A percentile compares a stretch with the other conserved stretches of the same genome.
These are phyloP conservation scores for Phytopythium helicoides DNA, from an alignment of 352 stramenopile species.

Conservation along the genomic window DNA sequence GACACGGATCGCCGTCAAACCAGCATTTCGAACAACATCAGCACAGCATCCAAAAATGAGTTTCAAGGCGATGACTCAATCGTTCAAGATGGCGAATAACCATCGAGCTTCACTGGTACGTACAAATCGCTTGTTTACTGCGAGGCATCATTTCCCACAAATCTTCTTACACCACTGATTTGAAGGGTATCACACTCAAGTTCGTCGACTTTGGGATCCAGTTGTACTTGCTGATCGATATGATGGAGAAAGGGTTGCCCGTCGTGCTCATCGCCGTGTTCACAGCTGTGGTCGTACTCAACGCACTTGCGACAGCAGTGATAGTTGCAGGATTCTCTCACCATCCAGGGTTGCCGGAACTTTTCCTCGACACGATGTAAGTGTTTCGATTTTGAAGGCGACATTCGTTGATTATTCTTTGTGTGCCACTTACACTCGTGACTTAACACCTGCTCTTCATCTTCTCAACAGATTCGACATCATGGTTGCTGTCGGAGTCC, in stretches of 20 bases:
- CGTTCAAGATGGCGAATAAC: too few species aligned
- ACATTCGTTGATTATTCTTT: too few species aligned
- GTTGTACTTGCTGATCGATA: conserved; percentile 6
- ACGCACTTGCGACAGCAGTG: neutral
- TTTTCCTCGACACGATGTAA: conserved; percentile 18
- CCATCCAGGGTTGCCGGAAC: conserved; percentile 8
- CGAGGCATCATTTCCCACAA: too few species aligned
- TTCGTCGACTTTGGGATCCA: conserved; percentile 5
- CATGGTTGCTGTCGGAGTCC: conserved; percentile 29
- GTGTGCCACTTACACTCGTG: neutral
- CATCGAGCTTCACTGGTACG: too few species aligned
- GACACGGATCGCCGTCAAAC: too few species aligned
- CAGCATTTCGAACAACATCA: too few species aligned
- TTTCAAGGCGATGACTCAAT: too few species aligned
- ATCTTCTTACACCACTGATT: too few species aligned
- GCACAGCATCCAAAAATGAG: too few species aligned
- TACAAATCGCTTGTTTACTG: neutral
- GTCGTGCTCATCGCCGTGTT: conserved; percentile 2
- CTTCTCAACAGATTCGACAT: conserved; percentile 25
- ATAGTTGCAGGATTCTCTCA: neutral
- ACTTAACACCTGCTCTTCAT: too few species aligned
- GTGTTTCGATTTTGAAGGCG: too few species aligned
- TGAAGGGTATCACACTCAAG: conserved; percentile 1
- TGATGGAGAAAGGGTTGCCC: conserved; percentile 10
- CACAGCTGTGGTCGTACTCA: conserved; percentile 2